These are phyloP conservation scores for Pichia exigua DNA, from an alignment of 805 yeast species.

Conservation along the genomic window DNA sequence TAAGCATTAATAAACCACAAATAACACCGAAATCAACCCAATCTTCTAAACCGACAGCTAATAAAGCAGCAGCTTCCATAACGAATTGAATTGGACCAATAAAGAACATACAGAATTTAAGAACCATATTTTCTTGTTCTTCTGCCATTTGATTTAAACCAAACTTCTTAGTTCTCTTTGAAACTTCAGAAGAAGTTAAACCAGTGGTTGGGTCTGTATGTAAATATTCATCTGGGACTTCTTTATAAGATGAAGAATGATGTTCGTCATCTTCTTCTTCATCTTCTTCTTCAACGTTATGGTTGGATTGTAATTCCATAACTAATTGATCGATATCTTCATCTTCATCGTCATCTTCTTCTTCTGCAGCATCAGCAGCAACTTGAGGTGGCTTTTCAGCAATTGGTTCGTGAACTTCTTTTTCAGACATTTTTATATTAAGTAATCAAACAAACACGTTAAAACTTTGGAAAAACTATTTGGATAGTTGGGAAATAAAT, in stretches of 20 bases:
- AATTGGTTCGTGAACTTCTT: conserved; percentile 20
- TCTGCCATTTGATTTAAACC: conserved; percentile 90
- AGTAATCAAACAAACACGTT: background rate
- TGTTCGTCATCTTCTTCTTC: conserved; percentile 42
- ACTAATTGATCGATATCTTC: conserved; percentile 62
- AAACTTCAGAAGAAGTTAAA: conserved; percentile 68
- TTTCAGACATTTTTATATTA: conserved; percentile 10
- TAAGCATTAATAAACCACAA: conserved; percentile 75
- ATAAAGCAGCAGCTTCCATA: conserved; percentile 93
- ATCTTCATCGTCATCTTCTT: conserved; percentile 39
- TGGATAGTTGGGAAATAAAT: background rate
- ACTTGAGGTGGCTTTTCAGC: conserved; percentile 51
- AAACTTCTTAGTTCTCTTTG: conserved; percentile 78
- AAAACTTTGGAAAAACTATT: background rate
- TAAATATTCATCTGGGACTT: conserved; percentile 78
- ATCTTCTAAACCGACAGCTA: conserved; percentile 94
- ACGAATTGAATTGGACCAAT: conserved; percentile 96
- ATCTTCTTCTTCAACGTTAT: conserved; percentile 38
- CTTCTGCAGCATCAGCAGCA: conserved; percentile 31
- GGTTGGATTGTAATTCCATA: conserved; percentile 70
- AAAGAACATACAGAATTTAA: conserved; percentile 80
- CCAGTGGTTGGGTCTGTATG: conserved; percentile 76
- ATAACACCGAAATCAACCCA: conserved; percentile 99
- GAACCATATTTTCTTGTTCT: conserved; percentile 69
- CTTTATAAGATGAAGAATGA: conserved; percentile 54